Evolutionary conservation across 305 asterid genomes (phyloP).

Genomic region (Fraxinus baroniana): DNA sequence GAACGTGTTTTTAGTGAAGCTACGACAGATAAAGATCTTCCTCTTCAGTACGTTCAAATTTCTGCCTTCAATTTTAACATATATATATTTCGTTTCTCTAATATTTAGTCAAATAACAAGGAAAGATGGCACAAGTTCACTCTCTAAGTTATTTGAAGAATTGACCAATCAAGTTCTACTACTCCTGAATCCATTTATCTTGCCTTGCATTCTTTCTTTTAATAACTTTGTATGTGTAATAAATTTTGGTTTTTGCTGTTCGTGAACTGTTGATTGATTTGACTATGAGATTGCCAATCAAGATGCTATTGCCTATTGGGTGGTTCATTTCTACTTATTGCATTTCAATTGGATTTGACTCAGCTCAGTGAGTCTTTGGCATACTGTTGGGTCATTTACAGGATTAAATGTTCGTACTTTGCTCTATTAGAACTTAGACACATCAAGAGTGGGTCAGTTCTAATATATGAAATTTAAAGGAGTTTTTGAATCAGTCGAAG

Average conservation of each 20-base stretch:
- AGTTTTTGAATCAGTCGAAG: background rate
- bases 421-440: background rate
- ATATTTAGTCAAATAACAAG: background rate
- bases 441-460: conserved; percentile 1
- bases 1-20: conserved; percentile 92
- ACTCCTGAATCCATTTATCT: background rate
- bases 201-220: background rate
- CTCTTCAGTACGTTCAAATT: conserved; percentile 61
- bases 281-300: background rate
- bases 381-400: background rate
- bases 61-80: background rate
- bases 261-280: background rate
- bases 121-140: background rate
- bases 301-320: background rate
- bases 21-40: conserved; percentile 89
- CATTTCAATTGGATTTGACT: background rate
- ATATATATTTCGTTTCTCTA: conserved; percentile 13
- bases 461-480: background rate
- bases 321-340: background rate
- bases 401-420: background rate
- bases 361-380: background rate
- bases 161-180: background rate
- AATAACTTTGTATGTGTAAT: background rate
- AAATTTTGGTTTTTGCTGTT: background rate
- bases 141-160: background rate